Conservation (phyloP, 2,329 filamentous ascomycete genomes). For the Stromatinia cepivora region DNA sequence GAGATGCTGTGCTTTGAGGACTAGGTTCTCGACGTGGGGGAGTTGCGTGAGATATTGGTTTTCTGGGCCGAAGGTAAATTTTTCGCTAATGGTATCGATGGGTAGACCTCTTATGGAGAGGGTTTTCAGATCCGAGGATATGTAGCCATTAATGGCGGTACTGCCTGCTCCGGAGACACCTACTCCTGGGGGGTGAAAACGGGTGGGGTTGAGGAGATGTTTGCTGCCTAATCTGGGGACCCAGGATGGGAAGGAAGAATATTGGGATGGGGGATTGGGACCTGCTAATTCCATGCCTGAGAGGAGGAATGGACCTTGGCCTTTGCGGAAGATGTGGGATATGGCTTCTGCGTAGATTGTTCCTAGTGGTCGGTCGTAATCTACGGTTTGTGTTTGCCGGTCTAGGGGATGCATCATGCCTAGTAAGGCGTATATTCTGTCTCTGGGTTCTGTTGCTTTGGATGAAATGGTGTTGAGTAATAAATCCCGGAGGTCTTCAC, state of each 20-base stretch:
- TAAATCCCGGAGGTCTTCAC: neutral
- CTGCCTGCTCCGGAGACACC: neutral
- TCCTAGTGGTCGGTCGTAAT: neutral
- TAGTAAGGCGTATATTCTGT: constrained; percentile 1
- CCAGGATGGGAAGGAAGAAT: neutral
- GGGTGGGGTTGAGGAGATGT: neutral
- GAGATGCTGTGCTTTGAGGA: neutral
- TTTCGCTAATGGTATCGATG: neutral
- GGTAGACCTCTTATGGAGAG: constrained; percentile 1
- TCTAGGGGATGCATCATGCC: neutral
- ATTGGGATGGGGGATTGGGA: neutral
- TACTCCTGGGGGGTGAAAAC: neutral
- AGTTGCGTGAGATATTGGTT: neutral
- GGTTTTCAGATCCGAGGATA: neutral
- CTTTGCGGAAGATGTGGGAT: neutral
- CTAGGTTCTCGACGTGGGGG: neutral
- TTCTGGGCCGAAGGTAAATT: neutral
- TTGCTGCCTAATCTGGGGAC: neutral
- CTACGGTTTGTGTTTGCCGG: neutral
- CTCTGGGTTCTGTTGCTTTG: neutral
- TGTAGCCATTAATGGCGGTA: neutral
- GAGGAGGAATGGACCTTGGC: neutral
- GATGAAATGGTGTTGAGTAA: constrained; percentile 6
- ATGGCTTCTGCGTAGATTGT: neutral
- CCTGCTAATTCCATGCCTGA: neutral